These are phyloP conservation scores for Sarcocystis neurona DNA, from an alignment of 169 alveolate genomes.

Conservation along the genomic window DNA sequence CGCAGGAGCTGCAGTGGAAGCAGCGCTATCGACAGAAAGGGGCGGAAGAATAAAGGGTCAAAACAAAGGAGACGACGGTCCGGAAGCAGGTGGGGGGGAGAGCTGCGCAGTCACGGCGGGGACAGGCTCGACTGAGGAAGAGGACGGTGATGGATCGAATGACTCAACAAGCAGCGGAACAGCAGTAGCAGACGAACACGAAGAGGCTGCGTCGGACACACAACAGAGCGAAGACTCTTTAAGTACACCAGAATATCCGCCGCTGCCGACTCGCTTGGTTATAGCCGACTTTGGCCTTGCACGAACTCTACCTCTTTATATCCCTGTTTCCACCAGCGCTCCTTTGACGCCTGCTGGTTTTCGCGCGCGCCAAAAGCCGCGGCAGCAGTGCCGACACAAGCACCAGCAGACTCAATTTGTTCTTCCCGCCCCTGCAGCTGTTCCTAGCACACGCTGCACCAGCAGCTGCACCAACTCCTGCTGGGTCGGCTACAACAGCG, in stretches of 20 bases:
- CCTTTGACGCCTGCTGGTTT: too few relatives aligned
- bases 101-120: too few relatives aligned
- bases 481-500: slow-evolving; percentile 35
- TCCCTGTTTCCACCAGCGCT: not conserved
- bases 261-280: slow-evolving; percentile 4
- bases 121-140: too few relatives aligned
- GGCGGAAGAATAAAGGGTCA: too few relatives aligned
- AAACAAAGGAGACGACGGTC: too few relatives aligned
- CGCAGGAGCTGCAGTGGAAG: slow-evolving; percentile 12
- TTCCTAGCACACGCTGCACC: not conserved
- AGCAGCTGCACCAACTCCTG: not conserved
- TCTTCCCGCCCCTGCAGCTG: not conserved
- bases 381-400: not conserved
- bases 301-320: slow-evolving; percentile 77
- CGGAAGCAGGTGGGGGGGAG: too few relatives aligned
- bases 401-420: not conserved
- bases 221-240: not conserved
- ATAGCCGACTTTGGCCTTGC: slow-evolving; percentile 90
- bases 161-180: too few relatives aligned
- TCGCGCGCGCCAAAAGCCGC: too few relatives aligned
- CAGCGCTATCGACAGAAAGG: not conserved
- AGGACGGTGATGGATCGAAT: too few relatives aligned
- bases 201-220: too few relatives aligned
- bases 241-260: slow-evolving; percentile 10
- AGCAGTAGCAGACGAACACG: not conserved